These are phyloP conservation scores for Zymoseptoria tritici DNA, from an alignment of 2,329 filamentous ascomycete genomes.

Conservation along the genomic window DNA sequence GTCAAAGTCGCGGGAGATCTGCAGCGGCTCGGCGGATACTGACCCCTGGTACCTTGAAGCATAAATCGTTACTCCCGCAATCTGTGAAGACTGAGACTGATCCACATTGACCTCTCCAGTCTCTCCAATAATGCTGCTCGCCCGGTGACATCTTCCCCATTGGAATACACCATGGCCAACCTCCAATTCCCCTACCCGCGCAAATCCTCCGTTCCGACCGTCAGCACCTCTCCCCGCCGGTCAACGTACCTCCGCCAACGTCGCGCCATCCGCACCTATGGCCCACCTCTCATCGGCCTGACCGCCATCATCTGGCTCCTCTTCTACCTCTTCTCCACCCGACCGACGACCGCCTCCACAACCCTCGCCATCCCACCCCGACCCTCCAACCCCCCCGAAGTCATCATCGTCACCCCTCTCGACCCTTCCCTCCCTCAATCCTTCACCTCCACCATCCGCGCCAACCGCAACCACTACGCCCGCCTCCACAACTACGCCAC, in stretches of 20 bases:
- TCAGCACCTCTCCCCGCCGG: conserved; percentile 55
- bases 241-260: conserved; percentile 30
- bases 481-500: conserved; percentile 78
- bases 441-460: conserved; percentile 66
- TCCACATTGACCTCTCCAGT: too few relatives aligned
- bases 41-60: too few relatives aligned
- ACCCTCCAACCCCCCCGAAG: conserved; percentile 43
- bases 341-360: conserved; percentile 4
- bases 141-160: too few relatives aligned
- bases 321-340: conserved; percentile 23
- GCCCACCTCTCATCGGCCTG: conserved; percentile 39
- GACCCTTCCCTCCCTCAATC: conserved; percentile 59
- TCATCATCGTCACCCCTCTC: conserved; percentile 79
- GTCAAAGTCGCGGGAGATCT: background rate
- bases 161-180: conserved; percentile 36
- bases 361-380: conserved; percentile 12
- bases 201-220: conserved; percentile 69
- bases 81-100: background rate
- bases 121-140: too few relatives aligned
- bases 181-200: conserved; percentile 86
- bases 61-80: background rate
- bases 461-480: conserved; percentile 81
- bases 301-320: conserved; percentile 27
- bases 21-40: background rate
- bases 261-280: conserved; percentile 28